Conservation (phyloP, 371 early-diverging fungal species). For the Haplosporangium sp. region DNA sequence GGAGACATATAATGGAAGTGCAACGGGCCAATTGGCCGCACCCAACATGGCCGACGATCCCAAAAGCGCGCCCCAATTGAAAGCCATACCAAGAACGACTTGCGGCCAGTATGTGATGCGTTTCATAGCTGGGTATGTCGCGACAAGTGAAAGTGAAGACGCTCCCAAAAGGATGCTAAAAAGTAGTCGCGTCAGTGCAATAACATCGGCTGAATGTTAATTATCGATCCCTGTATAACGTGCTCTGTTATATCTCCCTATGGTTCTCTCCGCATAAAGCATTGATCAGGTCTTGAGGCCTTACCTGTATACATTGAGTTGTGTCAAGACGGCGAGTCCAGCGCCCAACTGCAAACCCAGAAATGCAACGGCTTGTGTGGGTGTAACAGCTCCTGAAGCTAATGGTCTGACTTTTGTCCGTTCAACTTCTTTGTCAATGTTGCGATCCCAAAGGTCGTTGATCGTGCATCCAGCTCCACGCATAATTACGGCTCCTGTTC, state of each 20-base stretch:
- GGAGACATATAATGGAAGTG: conserved; percentile 85
- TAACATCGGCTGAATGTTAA: too few species aligned
- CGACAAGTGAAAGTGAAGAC: conserved; percentile 82
- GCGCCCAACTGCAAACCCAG: conserved; percentile 82
- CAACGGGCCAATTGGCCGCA: conserved; percentile 70
- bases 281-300: too few species aligned
- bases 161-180: conserved; percentile 85
- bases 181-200: too few species aligned
- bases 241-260: too few species aligned
- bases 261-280: too few species aligned
- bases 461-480: conserved; percentile 97
- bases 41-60: conserved; percentile 96
- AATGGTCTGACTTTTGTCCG: conserved; percentile 89
- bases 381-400: conserved; percentile 81
- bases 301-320: conserved; percentile 79
- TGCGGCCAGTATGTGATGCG: conserved; percentile 97
- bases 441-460: conserved; percentile 96
- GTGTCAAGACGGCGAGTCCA: conserved; percentile 84
- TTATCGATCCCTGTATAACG: too few species aligned
- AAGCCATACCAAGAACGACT: conserved; percentile 87
- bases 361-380: conserved; percentile 80
- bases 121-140: conserved; percentile 95
- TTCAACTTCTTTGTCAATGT: conserved; percentile 89
- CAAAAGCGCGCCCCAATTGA: conserved; percentile 94
- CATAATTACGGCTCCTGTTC: conserved; percentile 92